Base-by-base conservation (phyloP, 257 asterid genomes). In the Anisodus tanguticus region DNA sequence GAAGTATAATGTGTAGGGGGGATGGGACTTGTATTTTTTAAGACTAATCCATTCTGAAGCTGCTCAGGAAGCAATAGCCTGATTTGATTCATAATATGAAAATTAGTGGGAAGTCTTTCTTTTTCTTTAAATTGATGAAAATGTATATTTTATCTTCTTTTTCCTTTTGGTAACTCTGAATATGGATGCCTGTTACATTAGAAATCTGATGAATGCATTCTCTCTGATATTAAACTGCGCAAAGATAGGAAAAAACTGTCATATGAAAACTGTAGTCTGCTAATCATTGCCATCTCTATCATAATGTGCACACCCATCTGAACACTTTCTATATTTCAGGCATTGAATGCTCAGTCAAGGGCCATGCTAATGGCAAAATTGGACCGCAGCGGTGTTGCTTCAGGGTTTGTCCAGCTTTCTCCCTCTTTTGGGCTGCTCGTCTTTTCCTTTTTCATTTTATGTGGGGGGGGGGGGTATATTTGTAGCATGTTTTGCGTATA, bases 301-400 rank as follows among this genome's bases (percentile, higher is more conserved):
- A 53, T 26, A 7, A 76, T 22, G 43, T 76, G 64, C 26, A 53
- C 41, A 26, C 47, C 9, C 10, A 26, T 76, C 43, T 76, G 81
- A 76, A 53, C 53, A 12, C 51, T 26, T 76, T 76, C 45, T 53
- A 41, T 12, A 51, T 51, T 86, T 80, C 93, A 97, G 99, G 90
- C 98, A 59, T 85, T 97, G 82, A 97, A 95, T 88, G 98, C 99
- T 86, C 98, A 97, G 87, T 97, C 99, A 54, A 93, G 99, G 89
- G 99, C 98, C 64, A 87, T 95, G 91, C 93, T 95, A 55, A 97
- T 97, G 99, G 96, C 92, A 16, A 97, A 95, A 91, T 90, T 97
- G 81, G 99, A 97, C 88, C 97, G 99, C 68, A 97, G 96, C 79
- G 99, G 98, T 80, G 90, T 88, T 80, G 95, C 97, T 55, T 90